Percentiles rank a stretch among this genome's conserved stretches.
phyloP scores from a whole-genome alignment of 2,329 filamentous ascomycete genomes.

The Dothideomycetes sp. region DNA sequence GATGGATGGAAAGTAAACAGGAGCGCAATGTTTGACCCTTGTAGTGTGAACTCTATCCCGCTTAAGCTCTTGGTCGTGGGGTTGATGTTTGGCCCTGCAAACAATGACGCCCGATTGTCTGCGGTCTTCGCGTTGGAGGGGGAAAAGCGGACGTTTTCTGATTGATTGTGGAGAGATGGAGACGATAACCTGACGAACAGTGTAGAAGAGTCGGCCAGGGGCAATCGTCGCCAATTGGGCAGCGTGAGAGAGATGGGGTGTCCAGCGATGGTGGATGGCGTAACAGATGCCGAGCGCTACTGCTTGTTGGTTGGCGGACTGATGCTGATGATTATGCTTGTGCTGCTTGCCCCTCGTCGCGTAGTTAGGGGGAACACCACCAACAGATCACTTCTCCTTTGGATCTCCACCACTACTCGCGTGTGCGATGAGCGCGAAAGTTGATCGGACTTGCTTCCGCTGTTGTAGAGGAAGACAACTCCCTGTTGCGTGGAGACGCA shows the following conservation, averaged over 20 bases:
- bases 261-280: neutral
- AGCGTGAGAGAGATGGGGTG: no score
- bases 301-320: no score
- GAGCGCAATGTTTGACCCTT: neutral
- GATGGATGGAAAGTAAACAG: neutral
- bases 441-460: neutral
- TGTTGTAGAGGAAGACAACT: neutral
- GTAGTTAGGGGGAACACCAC: no score
- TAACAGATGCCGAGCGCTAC: neutral
- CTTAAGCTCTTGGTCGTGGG: neutral
- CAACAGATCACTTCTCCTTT: no score
- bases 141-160: neutral
- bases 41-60: neutral
- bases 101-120: no score
- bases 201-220: neutral
- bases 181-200: neutral
- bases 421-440: neutral
- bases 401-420: neutral
- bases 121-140: no score
- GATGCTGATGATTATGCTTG: no score
- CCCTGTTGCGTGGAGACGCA: neutral
- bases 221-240: conserved; percentile 3
- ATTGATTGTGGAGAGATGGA: neutral
- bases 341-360: neutral
- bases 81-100: neutral